Evolutionary conservation across 139 green algal species (phyloP), one percentile per base, ranked within the genome.

Genomic region (Chlamydomonas applanata): DNA sequence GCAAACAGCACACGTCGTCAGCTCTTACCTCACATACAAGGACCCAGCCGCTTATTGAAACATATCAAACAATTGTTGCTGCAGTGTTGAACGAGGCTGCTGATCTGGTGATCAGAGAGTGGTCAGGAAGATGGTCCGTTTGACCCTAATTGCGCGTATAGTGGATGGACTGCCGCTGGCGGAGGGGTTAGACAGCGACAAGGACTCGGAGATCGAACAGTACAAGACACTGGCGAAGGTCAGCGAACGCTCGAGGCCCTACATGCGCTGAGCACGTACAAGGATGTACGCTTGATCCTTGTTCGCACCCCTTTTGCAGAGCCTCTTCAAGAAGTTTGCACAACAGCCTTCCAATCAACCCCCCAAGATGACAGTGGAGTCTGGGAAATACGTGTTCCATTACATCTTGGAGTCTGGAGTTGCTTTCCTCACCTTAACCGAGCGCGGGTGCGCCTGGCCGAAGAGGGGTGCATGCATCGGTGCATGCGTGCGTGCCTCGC

Each of bases 221-320:
- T 97, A 97, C 87, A 99, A 99, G 78, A 75, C 84, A 11, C 94
- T 98, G 65, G 96, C 96, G 16, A 99, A 99, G 91, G 91, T 96
- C 45, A 0, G 72, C 29, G 49, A 67, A 40, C 13, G 61, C 61
- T 69, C 27, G 4, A 17, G 19, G 19, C 63, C 34, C 60, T 13
- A 4, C 13, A 68, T 4, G 4, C 40, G 30, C 60, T 56, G 32
- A 71, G 20, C 64, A 56, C 20, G 64, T 33, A 71, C 32, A 34
- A 52, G 33, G 17, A 56, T 54, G 34, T 53, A 19, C 29, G 27
- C 19, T 30, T 52, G 34, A 5, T 54, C 63, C 4, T 32, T 9
- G 63, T 30, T 62, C 19, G 54, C 19, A 14, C 54, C 54, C n/a
- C 40, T 25, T 29, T 3, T 53, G 33, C 79, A 90, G 82, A 80